Conservation (phyloP, 805 yeast genomes). For the Pichia nakasei region DNA sequence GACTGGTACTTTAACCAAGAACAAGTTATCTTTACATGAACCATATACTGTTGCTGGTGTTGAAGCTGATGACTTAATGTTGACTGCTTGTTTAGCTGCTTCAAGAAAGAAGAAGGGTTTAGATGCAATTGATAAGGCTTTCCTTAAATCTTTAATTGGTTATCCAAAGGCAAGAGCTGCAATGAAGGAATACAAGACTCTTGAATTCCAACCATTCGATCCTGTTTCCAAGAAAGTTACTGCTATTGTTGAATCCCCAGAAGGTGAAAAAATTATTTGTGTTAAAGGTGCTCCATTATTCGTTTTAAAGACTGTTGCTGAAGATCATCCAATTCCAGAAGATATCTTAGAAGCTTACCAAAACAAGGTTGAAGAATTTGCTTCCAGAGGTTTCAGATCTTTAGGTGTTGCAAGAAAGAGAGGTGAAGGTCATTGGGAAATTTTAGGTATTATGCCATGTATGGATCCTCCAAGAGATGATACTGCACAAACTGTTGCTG, state of each 20-base stretch:
- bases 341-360: constrained; percentile 90
- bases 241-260: constrained; percentile 92
- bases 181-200: constrained; percentile 86
- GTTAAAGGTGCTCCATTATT: constrained; percentile 98
- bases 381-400: constrained; percentile 97
- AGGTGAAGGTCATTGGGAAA: constrained; percentile 98
- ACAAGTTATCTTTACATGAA: constrained; percentile 90
- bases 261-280: constrained; percentile 90
- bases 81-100: constrained; percentile 96
- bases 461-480: constrained; percentile 99
- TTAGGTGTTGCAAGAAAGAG: constrained; percentile 98
- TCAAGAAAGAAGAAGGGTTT: constrained; percentile 97
- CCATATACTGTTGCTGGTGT: constrained; percentile 98
- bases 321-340: constrained; percentile 93
- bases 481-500: constrained; percentile 88
- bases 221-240: constrained; percentile 96
- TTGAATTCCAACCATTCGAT: constrained; percentile 95
- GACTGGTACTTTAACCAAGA: constrained; percentile 97
- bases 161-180: constrained; percentile 93
- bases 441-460: constrained; percentile 96
- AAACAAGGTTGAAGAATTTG: constrained; percentile 95
- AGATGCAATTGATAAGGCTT: constrained; percentile 95
- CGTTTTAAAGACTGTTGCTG: constrained; percentile 94
- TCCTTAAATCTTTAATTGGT: constrained; percentile 77
- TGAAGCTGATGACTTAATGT: constrained; percentile 90